Conservation (phyloP, 345 rosid genomes). For the Lenwebbia sp. region DNA sequence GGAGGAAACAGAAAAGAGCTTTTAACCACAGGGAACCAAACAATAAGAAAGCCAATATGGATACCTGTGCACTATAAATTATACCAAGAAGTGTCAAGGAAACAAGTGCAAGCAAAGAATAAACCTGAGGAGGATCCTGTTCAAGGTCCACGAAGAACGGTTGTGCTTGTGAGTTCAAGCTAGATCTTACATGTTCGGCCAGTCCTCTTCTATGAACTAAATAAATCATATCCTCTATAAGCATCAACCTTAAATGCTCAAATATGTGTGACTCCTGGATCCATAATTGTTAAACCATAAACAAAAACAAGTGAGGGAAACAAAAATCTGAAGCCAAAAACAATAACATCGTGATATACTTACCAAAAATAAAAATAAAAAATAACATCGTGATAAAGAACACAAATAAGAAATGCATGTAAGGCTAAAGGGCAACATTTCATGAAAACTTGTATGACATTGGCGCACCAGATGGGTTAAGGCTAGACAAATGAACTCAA, state of each 20-base stretch:
- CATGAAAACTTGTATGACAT: neutral
- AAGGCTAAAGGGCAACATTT: neutral
- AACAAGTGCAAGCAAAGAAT: neutral
- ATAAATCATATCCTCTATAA: conserved; percentile 87
- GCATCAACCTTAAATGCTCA: conserved; percentile 59
- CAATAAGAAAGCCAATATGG: neutral
- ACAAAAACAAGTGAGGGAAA: neutral
- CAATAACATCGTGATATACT: neutral
- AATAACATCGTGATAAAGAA: neutral
- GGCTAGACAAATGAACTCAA: neutral
- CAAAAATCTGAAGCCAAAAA: neutral
- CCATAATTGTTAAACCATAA: neutral
- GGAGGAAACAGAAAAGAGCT: neutral
- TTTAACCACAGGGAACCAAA: neutral
- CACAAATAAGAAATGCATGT: neutral
- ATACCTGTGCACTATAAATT: neutral
- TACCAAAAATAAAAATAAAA: no score
- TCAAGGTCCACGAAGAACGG: conserved; percentile 60
- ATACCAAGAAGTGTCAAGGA: neutral
- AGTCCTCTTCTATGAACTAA: conserved; percentile 49
- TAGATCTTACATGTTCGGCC: conserved; percentile 39
- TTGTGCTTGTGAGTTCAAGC: conserved; percentile 43
- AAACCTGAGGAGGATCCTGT: conserved; percentile 89
- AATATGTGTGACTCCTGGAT: conserved; percentile 42
- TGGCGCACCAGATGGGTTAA: neutral